Evolutionary conservation across 148 eudicot genomes (phyloP).

Genomic region (Drosera capensis): DNA sequence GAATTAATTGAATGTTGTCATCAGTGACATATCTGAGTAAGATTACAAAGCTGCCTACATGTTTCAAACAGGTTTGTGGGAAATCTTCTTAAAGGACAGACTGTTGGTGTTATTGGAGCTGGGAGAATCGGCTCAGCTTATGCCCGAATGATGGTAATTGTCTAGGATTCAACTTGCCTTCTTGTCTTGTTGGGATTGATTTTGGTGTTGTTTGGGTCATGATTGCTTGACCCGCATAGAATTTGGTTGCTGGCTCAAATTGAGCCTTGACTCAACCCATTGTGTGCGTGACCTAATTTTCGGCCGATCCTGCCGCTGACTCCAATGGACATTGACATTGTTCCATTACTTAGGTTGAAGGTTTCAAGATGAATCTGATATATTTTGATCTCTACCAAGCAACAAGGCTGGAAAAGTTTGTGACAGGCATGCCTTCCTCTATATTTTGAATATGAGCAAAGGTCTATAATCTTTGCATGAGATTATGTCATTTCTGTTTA

Average conservation of each 20-base stretch:
- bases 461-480: background rate
- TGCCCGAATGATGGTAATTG: slow-evolving; percentile 96
- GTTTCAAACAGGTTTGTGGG: slow-evolving; percentile 65
- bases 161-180: background rate
- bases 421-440: slow-evolving; percentile 47
- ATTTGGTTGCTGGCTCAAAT: too few relatives aligned
- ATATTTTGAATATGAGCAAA: too few relatives aligned
- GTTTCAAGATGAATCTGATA: slow-evolving; percentile 95
- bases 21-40: too few relatives aligned
- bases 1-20: too few relatives aligned
- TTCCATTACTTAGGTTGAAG: slow-evolving; percentile 59
- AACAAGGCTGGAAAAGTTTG: slow-evolving; percentile 90
- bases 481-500: slow-evolving; percentile 2
- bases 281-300: too few relatives aligned
- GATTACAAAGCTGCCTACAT: background rate
- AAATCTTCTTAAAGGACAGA: slow-evolving; percentile 95
- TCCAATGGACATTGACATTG: background rate
- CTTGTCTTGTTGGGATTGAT: background rate
- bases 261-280: too few relatives aligned
- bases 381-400: slow-evolving; percentile 90
- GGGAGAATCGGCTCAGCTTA: slow-evolving; percentile 98
- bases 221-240: too few relatives aligned
- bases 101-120: slow-evolving; percentile 98
- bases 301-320: too few relatives aligned
- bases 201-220: background rate